phyloP scores from a whole-genome alignment of 352 stramenopile species.

The Phytophthora quininea region DNA sequence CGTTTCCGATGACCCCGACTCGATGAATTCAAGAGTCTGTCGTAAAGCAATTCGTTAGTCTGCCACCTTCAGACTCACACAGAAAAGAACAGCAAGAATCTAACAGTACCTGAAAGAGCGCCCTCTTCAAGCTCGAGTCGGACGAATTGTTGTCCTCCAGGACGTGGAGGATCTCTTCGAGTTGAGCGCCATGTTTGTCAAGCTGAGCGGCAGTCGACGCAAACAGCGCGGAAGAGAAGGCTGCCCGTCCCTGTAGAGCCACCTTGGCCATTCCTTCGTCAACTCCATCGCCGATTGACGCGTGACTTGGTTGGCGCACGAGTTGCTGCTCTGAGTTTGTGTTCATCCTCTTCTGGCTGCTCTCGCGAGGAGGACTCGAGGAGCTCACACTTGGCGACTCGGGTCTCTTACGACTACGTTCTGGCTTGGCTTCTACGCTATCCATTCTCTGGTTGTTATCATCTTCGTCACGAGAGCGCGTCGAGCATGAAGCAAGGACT shows the following conservation, averaged over 20 bases:
- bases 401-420: slow-evolving; percentile 54
- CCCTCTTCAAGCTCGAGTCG: slow-evolving; percentile 40
- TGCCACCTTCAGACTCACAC: neutral
- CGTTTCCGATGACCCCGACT: slow-evolving; percentile 29
- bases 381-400: slow-evolving; percentile 55
- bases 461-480: slow-evolving; percentile 25
- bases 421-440: slow-evolving; percentile 12
- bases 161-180: slow-evolving; percentile 52
- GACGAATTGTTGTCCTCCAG: slow-evolving; percentile 58
- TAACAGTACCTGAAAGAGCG: slow-evolving; percentile 54
- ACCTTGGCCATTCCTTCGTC: slow-evolving; percentile 3
- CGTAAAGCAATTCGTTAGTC: slow-evolving; percentile 11
- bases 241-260: neutral
- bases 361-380: slow-evolving; percentile 40
- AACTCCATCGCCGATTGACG: neutral
- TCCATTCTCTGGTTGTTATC: slow-evolving; percentile 26
- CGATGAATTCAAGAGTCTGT: slow-evolving; percentile 42
- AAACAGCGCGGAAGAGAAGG: slow-evolving; percentile 13
- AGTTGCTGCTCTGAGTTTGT: slow-evolving; percentile 13
- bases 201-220: neutral
- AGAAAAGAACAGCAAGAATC: neutral
- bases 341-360: slow-evolving; percentile 54
- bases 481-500: slow-evolving; percentile 9
- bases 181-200: slow-evolving; percentile 22
- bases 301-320: slow-evolving; percentile 1